Evolutionary conservation across 306 rosid genomes (phyloP), one percentile per base, ranked within the genome.

Genomic region (Dalbergia oliveri): DNA sequence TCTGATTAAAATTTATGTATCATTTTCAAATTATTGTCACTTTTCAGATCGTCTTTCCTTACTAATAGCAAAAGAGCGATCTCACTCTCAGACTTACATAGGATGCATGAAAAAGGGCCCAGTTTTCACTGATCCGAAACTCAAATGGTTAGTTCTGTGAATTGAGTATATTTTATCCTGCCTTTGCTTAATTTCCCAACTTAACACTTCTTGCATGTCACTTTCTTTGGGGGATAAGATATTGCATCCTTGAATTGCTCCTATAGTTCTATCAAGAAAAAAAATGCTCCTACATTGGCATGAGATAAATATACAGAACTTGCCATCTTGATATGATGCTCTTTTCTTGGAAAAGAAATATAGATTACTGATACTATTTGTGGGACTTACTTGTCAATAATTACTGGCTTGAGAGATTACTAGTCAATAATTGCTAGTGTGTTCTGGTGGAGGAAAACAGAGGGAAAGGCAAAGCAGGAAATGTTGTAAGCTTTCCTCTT

Each of bases 41-140:
- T 26, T 26, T 1, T 26, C 92, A 96, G 98, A 96, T 77, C 98
- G 97, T 44, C 98, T 96, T 80, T 93, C 98, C 4, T 83, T 90
- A 62, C 90, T 93, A 57, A 69, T 96, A 73, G 98, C 89, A 33
- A 91, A 90, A 77, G 97, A 93, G 73, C 87, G 97, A 16, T 72
- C 97, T 58, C 97, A 96, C 77, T 60, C 94, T 31, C 98, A 93
- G 89, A 96, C 98, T 23, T 96, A 96, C 86, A 83, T 96, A 64
- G 98, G 99, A 34, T 96, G 99, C 92, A 91, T 96, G 99, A 96
- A 96, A 62, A 96, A 96, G 70, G 99, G 98, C 47, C 97, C 98
- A 11, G 99, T 96, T 50, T 96, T 96, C 83, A 96, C 97, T 5
- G 97, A 92, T 69, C 94, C 99, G 5, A 96, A 93, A 85, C 91